Percentiles rank a stretch among this genome's conserved stretches.
Conservation (phyloP, 2,329 filamentous ascomycete genomes). For the Nothophoma quercina region DNA sequence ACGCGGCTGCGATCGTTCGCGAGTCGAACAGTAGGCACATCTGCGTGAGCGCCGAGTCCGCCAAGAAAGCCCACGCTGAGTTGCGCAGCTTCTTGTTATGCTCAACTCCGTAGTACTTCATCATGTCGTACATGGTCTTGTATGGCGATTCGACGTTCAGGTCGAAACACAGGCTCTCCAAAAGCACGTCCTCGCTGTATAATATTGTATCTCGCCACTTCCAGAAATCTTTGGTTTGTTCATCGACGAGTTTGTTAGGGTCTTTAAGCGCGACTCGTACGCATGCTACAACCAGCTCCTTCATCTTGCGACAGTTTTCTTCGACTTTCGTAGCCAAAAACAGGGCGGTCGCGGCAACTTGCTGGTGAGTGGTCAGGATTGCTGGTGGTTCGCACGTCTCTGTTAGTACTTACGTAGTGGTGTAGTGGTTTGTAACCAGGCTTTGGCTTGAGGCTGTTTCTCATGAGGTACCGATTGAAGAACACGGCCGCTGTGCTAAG, state of each 20-base stretch:
- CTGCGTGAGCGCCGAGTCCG: slow-evolving; percentile 85
- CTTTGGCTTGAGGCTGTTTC: slow-evolving; percentile 78
- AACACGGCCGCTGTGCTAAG: slow-evolving; percentile 92
- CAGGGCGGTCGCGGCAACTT: slow-evolving; percentile 87
- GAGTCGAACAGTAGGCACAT: slow-evolving; percentile 83
- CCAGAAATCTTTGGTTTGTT: slow-evolving; percentile 99
- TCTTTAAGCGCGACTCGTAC: slow-evolving; percentile 97
- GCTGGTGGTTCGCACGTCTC: neutral
- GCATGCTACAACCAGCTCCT: slow-evolving; percentile 90
- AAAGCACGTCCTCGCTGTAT: slow-evolving; percentile 88
- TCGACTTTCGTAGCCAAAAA: slow-evolving; percentile 98
- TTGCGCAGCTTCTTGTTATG: slow-evolving; percentile 85
- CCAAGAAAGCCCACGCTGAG: slow-evolving; percentile 91
- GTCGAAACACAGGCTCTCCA: slow-evolving; percentile 93
- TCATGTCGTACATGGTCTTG: slow-evolving; percentile 80
- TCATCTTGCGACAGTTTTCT: slow-evolving; percentile 95
- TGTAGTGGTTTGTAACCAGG: slow-evolving; percentile 75
- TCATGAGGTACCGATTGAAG: slow-evolving; percentile 96
- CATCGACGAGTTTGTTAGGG: slow-evolving; percentile 85
- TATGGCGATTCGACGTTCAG: slow-evolving; percentile 90
- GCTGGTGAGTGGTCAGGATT: slow-evolving; percentile 48
- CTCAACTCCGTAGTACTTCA: slow-evolving; percentile 75
- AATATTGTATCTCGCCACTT: slow-evolving; percentile 94
- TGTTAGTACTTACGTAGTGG: slow-evolving; percentile 69
- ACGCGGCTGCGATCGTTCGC: slow-evolving; percentile 81